Evolutionary conservation across 176 grass and related monocot species (phyloP), one percentile per base, ranked within the genome.

Genomic region (Metroxylon sagu): DNA sequence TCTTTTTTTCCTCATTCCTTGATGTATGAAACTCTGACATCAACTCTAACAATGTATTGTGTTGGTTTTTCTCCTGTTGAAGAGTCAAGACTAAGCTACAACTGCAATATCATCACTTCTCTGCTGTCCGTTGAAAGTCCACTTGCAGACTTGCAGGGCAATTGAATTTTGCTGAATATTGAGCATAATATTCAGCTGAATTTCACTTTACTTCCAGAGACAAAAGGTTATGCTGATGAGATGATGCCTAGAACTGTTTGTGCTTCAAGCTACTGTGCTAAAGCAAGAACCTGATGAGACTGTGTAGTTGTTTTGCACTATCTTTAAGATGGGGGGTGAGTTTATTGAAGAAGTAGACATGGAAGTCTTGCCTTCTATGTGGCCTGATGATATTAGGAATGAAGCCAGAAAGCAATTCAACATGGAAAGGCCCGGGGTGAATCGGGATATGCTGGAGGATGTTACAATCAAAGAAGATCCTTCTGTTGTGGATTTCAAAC

Each of bases 351-450:
- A 83, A 2, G 71, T 60, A 39, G 90, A 95, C 5, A 58, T 77
- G 74, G 85, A 95, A 63, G 83, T 78, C 17, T 28, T 82, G 71
- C 53, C 75, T 74, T 74, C 90, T 16, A 95, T 95, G 90, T 95
- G 90, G 90, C 86, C 86, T 59, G 59, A 82, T 48, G 79, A 90
- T 43, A 61, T 89, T 52, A 77, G 70, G 65, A 80, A 84, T 50
- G 83, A 74, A 73, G 29, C 76, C 51, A 74, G 80, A 71, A 79
- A 74, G 67, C 79, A 76, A 48, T 95, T 87, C 75, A 81, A 29
- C 63, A 84, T 95, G 39, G 86, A 84, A 10, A 87, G 71, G 1
- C 78, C 64, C 67, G 67, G 66, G 25, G 80, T 74, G 26, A 73
- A 67, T 30, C 51, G 69, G 39, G 90, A 85, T 75, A 70, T 65